Percentiles rank a stretch among this genome's conserved stretches.
Evolutionary conservation across 169 alveolate species (phyloP).

Genomic region (Blepharisma undulans): DNA sequence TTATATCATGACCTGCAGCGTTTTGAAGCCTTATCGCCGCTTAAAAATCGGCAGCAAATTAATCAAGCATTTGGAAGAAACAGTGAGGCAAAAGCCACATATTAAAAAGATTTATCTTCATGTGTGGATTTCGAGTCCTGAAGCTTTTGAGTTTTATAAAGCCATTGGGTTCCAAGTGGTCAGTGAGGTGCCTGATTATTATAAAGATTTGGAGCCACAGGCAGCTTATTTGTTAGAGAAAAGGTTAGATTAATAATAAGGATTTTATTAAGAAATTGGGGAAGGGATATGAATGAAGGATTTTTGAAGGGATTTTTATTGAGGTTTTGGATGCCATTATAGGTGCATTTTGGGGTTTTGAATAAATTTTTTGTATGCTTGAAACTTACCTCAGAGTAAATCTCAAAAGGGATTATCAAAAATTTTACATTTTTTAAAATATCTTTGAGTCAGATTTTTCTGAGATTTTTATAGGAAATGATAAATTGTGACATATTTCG

Average conservation of each 20-base stretch:
- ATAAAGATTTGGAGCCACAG: constrained; percentile 61
- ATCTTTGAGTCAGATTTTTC: too few species aligned
- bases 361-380: too few species aligned
- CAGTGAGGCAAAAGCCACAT: constrained; percentile 37
- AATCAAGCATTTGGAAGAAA: constrained; percentile 51
- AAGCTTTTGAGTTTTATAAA: constrained; percentile 62
- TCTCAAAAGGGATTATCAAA: too few species aligned
- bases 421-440: too few species aligned
- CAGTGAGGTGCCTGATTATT: constrained; percentile 50
- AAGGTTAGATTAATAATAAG: constrained; percentile 31
- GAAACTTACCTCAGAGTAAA: too few species aligned
- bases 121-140: constrained; percentile 56
- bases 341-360: too few species aligned
- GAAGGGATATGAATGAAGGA: too few species aligned
- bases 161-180: constrained; percentile 61
- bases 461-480: too few species aligned
- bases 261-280: too few species aligned
- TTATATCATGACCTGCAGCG: constrained; percentile 74
- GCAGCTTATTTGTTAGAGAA: constrained; percentile 33
- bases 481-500: too few species aligned
- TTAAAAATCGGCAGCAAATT: constrained; percentile 58
- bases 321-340: too few species aligned
- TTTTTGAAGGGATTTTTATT: too few species aligned
- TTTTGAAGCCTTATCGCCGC: constrained; percentile 64
- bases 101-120: constrained; percentile 52